These are phyloP conservation scores for Colletotrichum abscissum DNA, from an alignment of 2,329 filamentous ascomycete species.

Conservation along the genomic window DNA sequence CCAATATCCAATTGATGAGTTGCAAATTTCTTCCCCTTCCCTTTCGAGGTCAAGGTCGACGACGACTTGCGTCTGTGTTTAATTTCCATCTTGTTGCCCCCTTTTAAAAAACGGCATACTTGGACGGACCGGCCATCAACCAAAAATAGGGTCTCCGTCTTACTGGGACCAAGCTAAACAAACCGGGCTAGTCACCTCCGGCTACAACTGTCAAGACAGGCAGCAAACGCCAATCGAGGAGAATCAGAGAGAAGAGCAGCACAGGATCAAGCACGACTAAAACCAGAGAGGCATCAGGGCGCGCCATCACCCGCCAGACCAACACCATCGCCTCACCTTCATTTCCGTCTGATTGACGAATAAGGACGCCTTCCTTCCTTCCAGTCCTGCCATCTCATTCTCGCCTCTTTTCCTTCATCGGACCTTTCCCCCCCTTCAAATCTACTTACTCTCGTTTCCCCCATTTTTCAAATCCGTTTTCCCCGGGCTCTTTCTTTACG, in stretches of 20 bases:
- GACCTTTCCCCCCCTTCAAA: neutral
- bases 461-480: neutral
- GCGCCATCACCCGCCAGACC: neutral
- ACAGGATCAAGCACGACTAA: neutral
- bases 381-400: neutral
- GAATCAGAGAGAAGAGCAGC: neutral
- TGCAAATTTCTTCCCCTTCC: conserved; percentile 29
- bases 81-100: neutral
- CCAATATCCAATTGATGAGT: conserved; percentile 30
- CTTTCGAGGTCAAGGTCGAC: neutral
- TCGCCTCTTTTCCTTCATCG: neutral
- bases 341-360: neutral
- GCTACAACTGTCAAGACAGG: neutral
- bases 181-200: neutral
- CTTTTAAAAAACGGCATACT: conserved; percentile 21
- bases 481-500: neutral
- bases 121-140: conserved; percentile 2
- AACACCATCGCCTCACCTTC: neutral
- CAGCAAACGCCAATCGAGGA: neutral
- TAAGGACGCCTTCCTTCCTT: neutral
- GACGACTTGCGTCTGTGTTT: neutral
- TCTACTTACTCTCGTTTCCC: neutral
- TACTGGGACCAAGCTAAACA: neutral
- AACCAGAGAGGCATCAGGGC: neutral
- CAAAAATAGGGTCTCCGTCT: neutral